These are phyloP conservation scores for Pelomyxa schiedti DNA, from an alignment of 78 protist genomes.

Conservation along the genomic window DNA sequence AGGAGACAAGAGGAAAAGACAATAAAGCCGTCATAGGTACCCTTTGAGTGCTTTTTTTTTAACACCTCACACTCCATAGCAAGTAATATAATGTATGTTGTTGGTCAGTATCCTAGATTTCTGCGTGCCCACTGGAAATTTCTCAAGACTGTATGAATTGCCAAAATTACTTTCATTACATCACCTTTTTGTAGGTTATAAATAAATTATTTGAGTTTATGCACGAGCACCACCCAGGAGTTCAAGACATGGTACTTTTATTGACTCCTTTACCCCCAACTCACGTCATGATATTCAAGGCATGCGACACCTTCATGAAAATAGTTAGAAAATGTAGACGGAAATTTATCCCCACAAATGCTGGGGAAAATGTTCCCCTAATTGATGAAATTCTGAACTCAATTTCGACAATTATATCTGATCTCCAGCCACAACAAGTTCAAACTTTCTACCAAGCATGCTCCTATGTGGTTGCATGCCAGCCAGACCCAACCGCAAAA, in stretches of 20 bases:
- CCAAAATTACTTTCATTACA: too few relatives aligned
- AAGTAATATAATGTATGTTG: constrained; percentile 97
- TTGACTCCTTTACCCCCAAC: not conserved
- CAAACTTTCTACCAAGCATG: constrained; percentile 92
- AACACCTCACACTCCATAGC: too few relatives aligned
- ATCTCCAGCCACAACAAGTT: constrained; percentile 70
- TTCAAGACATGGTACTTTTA: constrained; percentile 91
- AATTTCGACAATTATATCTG: constrained; percentile 40
- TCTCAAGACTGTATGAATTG: too few relatives aligned
- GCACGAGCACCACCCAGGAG: constrained; percentile 98
- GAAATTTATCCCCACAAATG: constrained; percentile 73
- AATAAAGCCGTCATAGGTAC: constrained; percentile 98
- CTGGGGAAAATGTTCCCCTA: constrained; percentile 70
- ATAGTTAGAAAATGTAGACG: constrained; percentile 83
- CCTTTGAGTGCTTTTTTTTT: too few relatives aligned
- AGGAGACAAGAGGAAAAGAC: constrained; percentile 84
- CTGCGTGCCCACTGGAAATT: constrained; percentile 94
- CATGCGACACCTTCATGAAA: constrained; percentile 98
- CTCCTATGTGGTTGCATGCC: constrained; percentile 77
- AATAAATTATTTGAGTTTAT: constrained; percentile 97
- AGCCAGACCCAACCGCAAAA: constrained; percentile 14
- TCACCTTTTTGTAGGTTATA: too few relatives aligned
- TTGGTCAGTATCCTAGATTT: constrained; percentile 99
- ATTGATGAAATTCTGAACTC: constrained; percentile 65
- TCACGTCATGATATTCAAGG: constrained; percentile 16